These are phyloP conservation scores for Globisporangium heterothallicum DNA, from an alignment of 352 stramenopile genomes.

Conservation along the genomic window DNA sequence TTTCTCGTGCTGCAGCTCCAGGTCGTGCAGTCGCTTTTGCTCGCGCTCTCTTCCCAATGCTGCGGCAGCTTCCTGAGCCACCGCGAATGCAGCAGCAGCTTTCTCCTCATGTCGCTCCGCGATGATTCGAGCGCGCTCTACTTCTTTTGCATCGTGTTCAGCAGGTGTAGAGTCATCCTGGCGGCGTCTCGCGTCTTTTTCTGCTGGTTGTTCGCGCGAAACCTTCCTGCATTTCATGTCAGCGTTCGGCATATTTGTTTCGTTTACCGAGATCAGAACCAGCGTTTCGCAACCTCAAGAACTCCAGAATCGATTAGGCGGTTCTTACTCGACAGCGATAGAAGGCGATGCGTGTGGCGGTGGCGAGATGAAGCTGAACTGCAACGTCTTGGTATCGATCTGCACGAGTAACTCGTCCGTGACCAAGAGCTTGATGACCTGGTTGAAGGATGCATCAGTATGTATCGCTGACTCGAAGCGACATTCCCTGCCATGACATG, in stretches of 20 bases:
- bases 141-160: not conserved
- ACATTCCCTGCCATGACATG: no score
- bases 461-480: not conserved
- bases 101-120: not conserved
- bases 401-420: conserved; percentile 45
- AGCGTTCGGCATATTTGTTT: no score
- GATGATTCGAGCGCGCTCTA: not conserved
- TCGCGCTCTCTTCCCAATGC: conserved; percentile 27
- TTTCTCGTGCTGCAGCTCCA: conserved; percentile 22
- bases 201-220: no score
- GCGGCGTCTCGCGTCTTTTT: not conserved
- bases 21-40: conserved; percentile 20
- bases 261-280: no score
- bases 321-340: no score
- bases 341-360: not conserved
- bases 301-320: no score
- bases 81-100: conserved; percentile 19
- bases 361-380: conserved; percentile 39
- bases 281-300: no score
- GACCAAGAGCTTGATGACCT: conserved; percentile 50
- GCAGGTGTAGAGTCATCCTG: not conserved
- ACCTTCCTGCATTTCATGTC: no score
- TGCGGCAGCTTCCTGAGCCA: conserved; percentile 4
- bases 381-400: conserved; percentile 29
- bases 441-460: no score